These are phyloP conservation scores for Cardamine resedifolia DNA, from an alignment of 345 rosid genomes.

Conservation along the genomic window DNA sequence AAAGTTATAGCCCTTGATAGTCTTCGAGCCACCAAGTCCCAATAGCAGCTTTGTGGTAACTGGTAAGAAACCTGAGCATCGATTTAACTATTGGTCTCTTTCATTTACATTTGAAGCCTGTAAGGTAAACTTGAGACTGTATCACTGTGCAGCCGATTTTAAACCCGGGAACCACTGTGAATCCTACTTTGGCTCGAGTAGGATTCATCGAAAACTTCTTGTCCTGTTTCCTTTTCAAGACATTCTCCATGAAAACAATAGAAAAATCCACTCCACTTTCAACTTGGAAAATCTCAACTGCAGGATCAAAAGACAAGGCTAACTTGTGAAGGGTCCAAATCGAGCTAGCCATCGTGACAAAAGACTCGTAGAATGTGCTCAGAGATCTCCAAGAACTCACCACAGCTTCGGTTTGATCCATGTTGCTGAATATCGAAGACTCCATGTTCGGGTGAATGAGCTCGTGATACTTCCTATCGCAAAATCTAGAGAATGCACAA, in stretches of 20 bases:
- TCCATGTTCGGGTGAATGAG: constrained; percentile 90
- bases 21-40: constrained; percentile 17
- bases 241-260: constrained; percentile 84
- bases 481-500: constrained; percentile 74
- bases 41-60: not conserved
- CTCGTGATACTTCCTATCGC: constrained; percentile 84
- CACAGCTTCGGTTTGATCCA: constrained; percentile 67
- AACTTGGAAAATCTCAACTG: constrained; percentile 79
- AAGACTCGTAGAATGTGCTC: constrained; percentile 65
- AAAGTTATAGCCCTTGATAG: constrained; percentile 3
- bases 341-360: constrained; percentile 83
- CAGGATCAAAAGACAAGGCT: constrained; percentile 82
- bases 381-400: constrained; percentile 87
- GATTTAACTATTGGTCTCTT: constrained; percentile 20
- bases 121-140: constrained; percentile 78
- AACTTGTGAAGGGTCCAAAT: constrained; percentile 78
- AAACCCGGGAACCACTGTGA: constrained; percentile 93
- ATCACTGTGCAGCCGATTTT: constrained; percentile 69
- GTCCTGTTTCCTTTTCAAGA: constrained; percentile 39
- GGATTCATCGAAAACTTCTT: constrained; percentile 31
- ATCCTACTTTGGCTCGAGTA: constrained; percentile 65
- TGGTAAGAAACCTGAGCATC: not conserved
- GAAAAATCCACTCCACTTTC: constrained; percentile 82
- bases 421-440: constrained; percentile 69
- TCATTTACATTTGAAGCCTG: constrained; percentile 48